Evolutionary conservation across 179 eudicot genomes (phyloP).

Genomic region (Corrigiola litoralis): DNA sequence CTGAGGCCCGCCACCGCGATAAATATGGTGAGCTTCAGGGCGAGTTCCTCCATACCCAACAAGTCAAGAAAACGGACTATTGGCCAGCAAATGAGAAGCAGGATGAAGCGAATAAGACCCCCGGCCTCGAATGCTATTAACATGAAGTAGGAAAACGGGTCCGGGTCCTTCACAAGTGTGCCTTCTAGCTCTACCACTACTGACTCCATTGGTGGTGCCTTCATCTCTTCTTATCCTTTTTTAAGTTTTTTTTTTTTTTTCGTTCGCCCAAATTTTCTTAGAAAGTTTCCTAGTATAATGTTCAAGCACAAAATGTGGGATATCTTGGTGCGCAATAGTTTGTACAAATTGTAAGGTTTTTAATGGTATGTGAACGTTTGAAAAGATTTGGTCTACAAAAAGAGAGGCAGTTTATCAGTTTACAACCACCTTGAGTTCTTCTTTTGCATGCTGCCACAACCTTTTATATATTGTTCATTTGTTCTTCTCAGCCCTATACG

Average conservation of each 20-base stretch:
- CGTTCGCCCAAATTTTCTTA: not conserved
- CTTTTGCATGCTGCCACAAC: slow-evolving; percentile 10
- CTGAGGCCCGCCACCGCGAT: slow-evolving; percentile 61
- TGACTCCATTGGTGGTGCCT: slow-evolving; percentile 33
- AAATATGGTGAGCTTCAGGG: slow-evolving; percentile 50
- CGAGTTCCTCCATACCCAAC: slow-evolving; percentile 32
- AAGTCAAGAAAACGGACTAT: slow-evolving; percentile 39
- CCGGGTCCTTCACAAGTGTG: slow-evolving; percentile 47
- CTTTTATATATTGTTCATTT: slow-evolving; percentile 25
- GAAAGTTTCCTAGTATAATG: not conserved
- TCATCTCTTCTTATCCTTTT: not conserved
- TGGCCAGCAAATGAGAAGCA: slow-evolving; percentile 68
- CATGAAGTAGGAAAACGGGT: slow-evolving; percentile 90
- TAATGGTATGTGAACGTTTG: not conserved
- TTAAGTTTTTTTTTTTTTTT: not conserved
- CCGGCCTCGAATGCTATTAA: slow-evolving; percentile 89
- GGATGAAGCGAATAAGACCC: slow-evolving; percentile 63
- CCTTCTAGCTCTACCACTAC: slow-evolving; percentile 84
- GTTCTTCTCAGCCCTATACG: not conserved
- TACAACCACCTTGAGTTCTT: slow-evolving; percentile 43
- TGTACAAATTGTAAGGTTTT: slow-evolving; percentile 10
- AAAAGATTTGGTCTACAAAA: not conserved
- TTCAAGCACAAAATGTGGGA: not conserved
- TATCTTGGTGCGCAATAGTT: not conserved
- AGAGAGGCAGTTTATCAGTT: slow-evolving; percentile 52